Conservation (phyloP, 768 basidiomycete genomes). For the Leucosporidium creatinivorum region DNA sequence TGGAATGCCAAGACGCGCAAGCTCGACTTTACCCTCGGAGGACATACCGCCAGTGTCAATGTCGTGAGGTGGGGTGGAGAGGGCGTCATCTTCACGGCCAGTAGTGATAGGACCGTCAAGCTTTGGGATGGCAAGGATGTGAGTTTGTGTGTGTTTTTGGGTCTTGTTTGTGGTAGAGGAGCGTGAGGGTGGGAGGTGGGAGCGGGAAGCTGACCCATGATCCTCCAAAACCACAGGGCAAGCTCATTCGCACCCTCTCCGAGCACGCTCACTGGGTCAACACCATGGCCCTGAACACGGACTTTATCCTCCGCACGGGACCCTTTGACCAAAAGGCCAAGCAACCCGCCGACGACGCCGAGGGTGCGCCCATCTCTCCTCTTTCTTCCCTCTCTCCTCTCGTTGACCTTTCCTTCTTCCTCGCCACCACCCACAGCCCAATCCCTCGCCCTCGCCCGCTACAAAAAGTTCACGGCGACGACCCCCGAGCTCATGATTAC, state of each 20-base stretch:
- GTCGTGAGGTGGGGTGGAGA: slow-evolving; percentile 94
- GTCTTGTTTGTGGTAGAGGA: neutral
- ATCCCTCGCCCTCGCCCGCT: slow-evolving; percentile 65
- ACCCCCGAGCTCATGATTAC: slow-evolving; percentile 80
- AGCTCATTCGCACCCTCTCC: slow-evolving; percentile 71
- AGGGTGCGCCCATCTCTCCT: slow-evolving; percentile 53
- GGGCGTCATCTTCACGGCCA: slow-evolving; percentile 85
- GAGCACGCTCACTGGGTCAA: slow-evolving; percentile 99
- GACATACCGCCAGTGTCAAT: slow-evolving; percentile 90
- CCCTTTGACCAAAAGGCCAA: slow-evolving; percentile 86
- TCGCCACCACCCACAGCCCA: slow-evolving; percentile 51
- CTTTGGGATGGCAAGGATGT: slow-evolving; percentile 86
- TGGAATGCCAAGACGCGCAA: slow-evolving; percentile 71
- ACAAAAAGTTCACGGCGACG: slow-evolving; percentile 50
- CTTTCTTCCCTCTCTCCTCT: neutral
- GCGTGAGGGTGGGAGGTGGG: neutral
- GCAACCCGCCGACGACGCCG: slow-evolving; percentile 67
- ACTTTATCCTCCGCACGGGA: slow-evolving; percentile 88
- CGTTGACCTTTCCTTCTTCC: neutral
- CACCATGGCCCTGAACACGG: slow-evolving; percentile 87
- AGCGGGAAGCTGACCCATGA: neutral
- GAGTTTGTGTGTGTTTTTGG: slow-evolving; percentile 34
- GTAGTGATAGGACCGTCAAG: slow-evolving; percentile 85
- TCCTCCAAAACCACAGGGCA: slow-evolving; percentile 53
- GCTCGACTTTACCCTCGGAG: slow-evolving; percentile 76